phyloP scores from a whole-genome alignment of 345 rosid species.

The Anacardium occidentale region DNA sequence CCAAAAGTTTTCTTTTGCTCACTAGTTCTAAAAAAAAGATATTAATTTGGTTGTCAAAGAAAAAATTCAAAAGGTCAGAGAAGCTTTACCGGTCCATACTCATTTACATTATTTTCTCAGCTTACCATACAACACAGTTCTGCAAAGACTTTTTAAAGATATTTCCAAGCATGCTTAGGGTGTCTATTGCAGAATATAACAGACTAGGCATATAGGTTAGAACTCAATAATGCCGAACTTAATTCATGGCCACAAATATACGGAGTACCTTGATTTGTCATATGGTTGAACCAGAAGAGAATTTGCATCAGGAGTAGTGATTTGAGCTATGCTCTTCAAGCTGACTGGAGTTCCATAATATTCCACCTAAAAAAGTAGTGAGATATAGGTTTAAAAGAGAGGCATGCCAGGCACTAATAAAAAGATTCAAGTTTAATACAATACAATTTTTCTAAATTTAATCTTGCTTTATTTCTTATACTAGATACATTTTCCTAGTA shows the following conservation, averaged over 20 bases:
- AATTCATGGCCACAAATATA: neutral
- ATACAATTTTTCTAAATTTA: neutral
- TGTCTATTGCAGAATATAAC: neutral
- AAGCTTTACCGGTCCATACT: neutral
- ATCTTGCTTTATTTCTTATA: neutral
- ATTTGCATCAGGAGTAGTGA: conserved; percentile 82
- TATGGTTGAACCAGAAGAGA: conserved; percentile 91
- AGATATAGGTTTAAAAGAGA: conserved; percentile 1
- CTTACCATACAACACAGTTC: neutral
- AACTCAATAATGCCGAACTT: conserved; percentile 10
- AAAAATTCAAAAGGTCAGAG: neutral
- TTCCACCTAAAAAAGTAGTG: conserved; percentile 56
- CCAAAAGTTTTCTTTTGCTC: neutral
- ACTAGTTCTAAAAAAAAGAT: neutral
- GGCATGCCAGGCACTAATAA: neutral
- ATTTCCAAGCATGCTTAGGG: neutral
- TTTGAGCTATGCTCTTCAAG: conserved; percentile 90
- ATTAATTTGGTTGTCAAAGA: neutral
- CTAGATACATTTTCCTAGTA: neutral
- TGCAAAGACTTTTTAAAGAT: neutral
- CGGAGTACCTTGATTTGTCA: conserved; percentile 83
- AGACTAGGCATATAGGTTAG: neutral
- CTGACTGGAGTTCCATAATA: conserved; percentile 92
- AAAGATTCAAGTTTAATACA: neutral
- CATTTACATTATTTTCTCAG: neutral